Conservation (phyloP, 2,329 filamentous ascomycete genomes). For the Alternaria alternata region DNA sequence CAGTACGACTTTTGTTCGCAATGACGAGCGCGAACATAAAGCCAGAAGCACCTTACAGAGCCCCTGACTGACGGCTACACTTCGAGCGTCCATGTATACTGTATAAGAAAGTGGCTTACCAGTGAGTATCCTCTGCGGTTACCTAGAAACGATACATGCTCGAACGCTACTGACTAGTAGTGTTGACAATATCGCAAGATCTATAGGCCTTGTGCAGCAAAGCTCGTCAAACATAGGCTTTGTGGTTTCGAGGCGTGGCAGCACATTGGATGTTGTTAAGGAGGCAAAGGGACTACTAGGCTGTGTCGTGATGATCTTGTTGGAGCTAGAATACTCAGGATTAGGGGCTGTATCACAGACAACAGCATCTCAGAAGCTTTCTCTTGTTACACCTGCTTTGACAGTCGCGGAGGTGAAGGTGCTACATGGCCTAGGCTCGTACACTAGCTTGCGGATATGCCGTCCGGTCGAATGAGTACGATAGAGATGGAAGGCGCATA, state of each 20-base stretch:
- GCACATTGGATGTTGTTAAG: not conserved
- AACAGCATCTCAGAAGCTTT: not conserved
- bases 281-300: not conserved
- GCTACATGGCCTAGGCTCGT: not conserved
- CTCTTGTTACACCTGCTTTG: not conserved
- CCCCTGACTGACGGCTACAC: not conserved
- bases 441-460: not conserved
- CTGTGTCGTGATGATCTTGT: not conserved
- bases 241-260: not conserved
- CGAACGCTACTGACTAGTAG: not conserved
- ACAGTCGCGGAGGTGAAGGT: not conserved
- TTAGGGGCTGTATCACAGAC: not conserved
- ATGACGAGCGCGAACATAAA: not conserved
- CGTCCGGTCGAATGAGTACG: not conserved
- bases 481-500: not conserved
- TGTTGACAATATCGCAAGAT: not conserved
- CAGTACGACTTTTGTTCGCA: not conserved
- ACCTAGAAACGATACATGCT: not conserved
- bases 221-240: not conserved
- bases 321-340: not conserved
- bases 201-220: not conserved
- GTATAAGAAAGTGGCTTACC: not conserved
- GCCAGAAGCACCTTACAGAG: not conserved
- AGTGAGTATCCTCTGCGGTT: not conserved
- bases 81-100: not conserved